Percentiles rank a stretch among this genome's conserved stretches.
Evolutionary conservation across 371 early-diverging fungal species (phyloP).

Genomic region (Chytridium lagenaria): DNA sequence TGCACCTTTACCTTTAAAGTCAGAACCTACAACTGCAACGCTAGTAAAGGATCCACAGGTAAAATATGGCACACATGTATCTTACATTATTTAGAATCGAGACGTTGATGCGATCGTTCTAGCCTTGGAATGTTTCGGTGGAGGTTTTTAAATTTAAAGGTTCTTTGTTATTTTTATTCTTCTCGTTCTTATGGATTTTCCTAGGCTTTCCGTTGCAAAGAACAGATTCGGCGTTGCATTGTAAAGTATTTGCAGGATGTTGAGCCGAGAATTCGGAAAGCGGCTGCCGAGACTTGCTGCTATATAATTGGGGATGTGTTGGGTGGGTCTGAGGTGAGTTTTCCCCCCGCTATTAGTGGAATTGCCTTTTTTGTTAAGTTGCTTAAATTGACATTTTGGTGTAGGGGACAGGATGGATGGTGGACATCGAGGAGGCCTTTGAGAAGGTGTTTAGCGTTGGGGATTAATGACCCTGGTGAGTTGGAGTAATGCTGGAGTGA

Average conservation of each 20-base stretch:
- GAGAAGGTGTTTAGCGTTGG: constrained; percentile 88
- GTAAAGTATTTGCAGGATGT: constrained; percentile 84
- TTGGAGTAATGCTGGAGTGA: background rate
- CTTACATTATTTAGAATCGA: constrained; percentile 47
- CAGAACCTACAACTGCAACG: background rate
- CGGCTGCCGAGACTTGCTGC: constrained; percentile 89
- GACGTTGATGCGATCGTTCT: constrained; percentile 79
- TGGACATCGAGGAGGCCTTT: constrained; percentile 87
- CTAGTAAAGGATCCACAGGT: no score
- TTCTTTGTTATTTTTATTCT: background rate
- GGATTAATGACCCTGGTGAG: constrained; percentile 68
- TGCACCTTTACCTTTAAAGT: background rate
- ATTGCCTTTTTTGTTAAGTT: no score
- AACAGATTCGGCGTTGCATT: constrained; percentile 86
- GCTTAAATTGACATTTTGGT: no score
- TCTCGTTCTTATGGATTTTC: background rate
- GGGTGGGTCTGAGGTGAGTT: no score
- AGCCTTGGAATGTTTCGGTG: constrained; percentile 79
- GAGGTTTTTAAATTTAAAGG: constrained; percentile 19
- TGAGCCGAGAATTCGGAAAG: constrained; percentile 78
- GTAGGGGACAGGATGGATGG: constrained; percentile 47
- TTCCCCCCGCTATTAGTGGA: no score
- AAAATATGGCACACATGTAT: background rate
- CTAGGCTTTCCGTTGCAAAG: constrained; percentile 76
- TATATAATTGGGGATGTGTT: constrained; percentile 62